Base-by-base conservation (phyloP, 441 rosid genomes). In the Euphorbia schlechtendalii region DNA sequence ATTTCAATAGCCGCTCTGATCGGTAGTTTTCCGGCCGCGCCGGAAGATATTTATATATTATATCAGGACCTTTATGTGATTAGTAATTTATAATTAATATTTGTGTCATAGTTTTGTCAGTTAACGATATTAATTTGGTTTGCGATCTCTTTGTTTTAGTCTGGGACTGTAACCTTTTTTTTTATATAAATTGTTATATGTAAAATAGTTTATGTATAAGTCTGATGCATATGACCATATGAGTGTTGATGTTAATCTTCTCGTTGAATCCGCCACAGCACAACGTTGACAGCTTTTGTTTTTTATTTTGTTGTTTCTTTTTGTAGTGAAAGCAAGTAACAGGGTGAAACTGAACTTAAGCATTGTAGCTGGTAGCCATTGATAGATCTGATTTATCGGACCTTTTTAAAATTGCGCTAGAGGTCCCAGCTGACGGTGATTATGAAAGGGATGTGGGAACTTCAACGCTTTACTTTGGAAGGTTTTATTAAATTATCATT, bases 1-100 rank as follows among this genome's bases (percentile, higher is more conserved):
- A 86, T 53, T 77, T 87, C 74, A 76, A 81, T 22, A 1, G 49
- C 61, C 73, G 69, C 51, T 67, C 74, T 65, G 81, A 80, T 32
- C 70, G 15, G 45, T 72, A 71, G 72, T 3, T 20, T 2, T 32
- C 58, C 32, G 54, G 15, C 28, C 27, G 3, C 56, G 18, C 24
- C 6, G 55, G n/a, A 11, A 27, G 6, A 12, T 24, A 32, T 6
- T 32, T 32, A 32, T 32, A 32, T 32, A 32, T 6, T 32, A 32
- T 32, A 32, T 32, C 3, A 32, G 34, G 32, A 46, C 36, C 34
- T 24, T 25, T 17, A 5, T 40, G 5, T 53, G 3, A 52, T 52
- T 8, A 34, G 7, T 0, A 2, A 18, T 38, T 20, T n/a, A 1
- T 14, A 0, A 30, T 5, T 17, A 22, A 2, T 43, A 32, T 22